Evolutionary conservation across 805 yeast species (phyloP).

Genomic region (Yarrowia keelungensis): DNA sequence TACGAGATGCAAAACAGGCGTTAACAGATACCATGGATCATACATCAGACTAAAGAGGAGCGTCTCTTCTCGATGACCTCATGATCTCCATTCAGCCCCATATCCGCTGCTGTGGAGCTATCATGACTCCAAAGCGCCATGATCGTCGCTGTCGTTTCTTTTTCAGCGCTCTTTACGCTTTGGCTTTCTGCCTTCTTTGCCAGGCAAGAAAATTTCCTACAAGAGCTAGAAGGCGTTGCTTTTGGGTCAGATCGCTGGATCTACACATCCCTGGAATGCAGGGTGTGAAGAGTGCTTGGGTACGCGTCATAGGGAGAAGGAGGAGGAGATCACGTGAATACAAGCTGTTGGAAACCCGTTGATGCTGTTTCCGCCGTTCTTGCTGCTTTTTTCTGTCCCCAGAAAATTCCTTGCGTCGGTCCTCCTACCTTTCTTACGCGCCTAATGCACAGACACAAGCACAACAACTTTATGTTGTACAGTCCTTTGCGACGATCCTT

Average conservation of each 20-base stretch:
- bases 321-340: background rate
- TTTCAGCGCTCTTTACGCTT: background rate
- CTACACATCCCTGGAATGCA: constrained; percentile 35
- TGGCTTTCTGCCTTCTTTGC: background rate
- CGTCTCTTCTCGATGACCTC: no score
- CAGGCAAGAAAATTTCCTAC: background rate
- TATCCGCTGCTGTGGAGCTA: background rate
- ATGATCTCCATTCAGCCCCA: background rate
- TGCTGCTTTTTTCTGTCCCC: background rate
- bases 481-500: constrained; percentile 6
- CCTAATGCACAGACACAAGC: constrained; percentile 2
- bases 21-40: no score
- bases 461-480: constrained; percentile 26
- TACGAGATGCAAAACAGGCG: no score
- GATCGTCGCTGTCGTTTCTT: constrained; percentile 4
- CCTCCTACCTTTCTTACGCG: constrained; percentile 26
- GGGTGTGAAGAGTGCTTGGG: background rate
- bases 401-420: background rate
- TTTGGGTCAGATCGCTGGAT: constrained; percentile 33
- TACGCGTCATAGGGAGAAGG: background rate
- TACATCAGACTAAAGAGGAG: no score
- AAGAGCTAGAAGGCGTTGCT: constrained; percentile 12
- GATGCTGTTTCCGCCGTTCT: background rate
- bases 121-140: background rate
- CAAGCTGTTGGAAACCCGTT: no score